phyloP scores from a whole-genome alignment of 805 yeast genomes.

The Yamadazyma paraphyllophila region DNA sequence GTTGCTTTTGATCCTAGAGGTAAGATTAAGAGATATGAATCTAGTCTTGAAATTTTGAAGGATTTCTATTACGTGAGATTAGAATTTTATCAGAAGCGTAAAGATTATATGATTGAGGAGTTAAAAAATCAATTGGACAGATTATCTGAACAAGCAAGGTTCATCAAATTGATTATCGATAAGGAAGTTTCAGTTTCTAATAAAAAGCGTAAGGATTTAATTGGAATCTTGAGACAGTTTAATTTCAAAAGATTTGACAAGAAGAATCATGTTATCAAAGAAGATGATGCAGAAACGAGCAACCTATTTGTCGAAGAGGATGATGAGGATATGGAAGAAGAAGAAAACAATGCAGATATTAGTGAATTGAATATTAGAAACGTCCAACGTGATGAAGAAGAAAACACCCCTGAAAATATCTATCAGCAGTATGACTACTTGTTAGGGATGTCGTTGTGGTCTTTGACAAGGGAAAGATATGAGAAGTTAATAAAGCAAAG shows the following conservation, averaged over 20 bases:
- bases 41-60: constrained; percentile 69
- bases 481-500: constrained; percentile 73
- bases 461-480: constrained; percentile 86
- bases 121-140: constrained; percentile 73
- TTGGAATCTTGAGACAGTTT: constrained; percentile 57
- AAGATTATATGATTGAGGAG: constrained; percentile 69
- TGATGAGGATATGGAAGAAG: constrained; percentile 45
- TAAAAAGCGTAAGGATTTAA: constrained; percentile 62
- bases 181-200: constrained; percentile 68
- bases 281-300: constrained; percentile 25
- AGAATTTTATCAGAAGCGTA: constrained; percentile 87
- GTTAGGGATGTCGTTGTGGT: constrained; percentile 91
- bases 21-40: constrained; percentile 77
- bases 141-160: constrained; percentile 80
- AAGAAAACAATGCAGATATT: constrained; percentile 39
- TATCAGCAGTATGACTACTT: constrained; percentile 79
- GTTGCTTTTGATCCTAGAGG: constrained; percentile 93
- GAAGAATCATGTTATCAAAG: constrained; percentile 60
- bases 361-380: constrained; percentile 27
- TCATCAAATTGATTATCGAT: constrained; percentile 86
- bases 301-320: constrained; percentile 30
- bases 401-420: constrained; percentile 51
- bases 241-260: constrained; percentile 79
- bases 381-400: constrained; percentile 25
- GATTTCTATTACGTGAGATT: constrained; percentile 86